A percentile compares a stretch with the other conserved stretches of the same genome.
Conservation (phyloP, 805 yeast species). For the Geotrichum ghanense region DNA sequence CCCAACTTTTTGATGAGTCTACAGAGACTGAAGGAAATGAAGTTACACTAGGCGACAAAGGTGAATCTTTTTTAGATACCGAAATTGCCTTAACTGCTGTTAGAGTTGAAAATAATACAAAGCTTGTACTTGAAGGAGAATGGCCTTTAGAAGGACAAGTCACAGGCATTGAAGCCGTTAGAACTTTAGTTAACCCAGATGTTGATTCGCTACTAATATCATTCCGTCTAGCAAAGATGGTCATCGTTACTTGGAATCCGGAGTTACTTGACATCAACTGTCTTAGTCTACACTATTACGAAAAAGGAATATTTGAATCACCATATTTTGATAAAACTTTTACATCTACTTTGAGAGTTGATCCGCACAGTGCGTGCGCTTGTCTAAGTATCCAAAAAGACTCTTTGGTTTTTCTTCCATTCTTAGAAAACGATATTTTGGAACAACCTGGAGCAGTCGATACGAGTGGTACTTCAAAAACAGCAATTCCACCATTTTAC, state of each 20-base stretch:
- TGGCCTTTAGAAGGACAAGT: conserved; percentile 62
- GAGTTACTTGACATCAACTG: conserved; percentile 47
- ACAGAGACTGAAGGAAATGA: conserved; percentile 17
- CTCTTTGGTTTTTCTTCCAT: conserved; percentile 60
- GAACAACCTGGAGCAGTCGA: conserved; percentile 10
- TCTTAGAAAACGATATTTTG: conserved; percentile 29
- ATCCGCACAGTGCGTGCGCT: conserved; percentile 43
- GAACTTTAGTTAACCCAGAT: conserved; percentile 34
- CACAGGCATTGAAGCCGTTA: conserved; percentile 41
- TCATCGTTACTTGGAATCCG: conserved; percentile 62
- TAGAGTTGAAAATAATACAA: conserved; percentile 15
- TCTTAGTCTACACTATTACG: conserved; percentile 77
- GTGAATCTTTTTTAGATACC: conserved; percentile 13
- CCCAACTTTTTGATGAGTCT: conserved; percentile 12
- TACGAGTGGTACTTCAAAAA: conserved; percentile 3
- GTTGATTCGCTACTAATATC: conserved; percentile 54
- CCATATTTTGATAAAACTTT: conserved; percentile 21
- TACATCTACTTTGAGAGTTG: conserved; percentile 41
- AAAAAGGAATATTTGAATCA: conserved; percentile 39
- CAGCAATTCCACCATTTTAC: conserved; percentile 23
- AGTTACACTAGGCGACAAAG: conserved; percentile 9
- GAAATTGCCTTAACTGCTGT: conserved; percentile 19
- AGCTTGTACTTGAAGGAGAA: conserved; percentile 43
- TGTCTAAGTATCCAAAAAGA: conserved; percentile 46
- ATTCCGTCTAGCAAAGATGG: conserved; percentile 66